Percentiles rank a stretch among this genome's conserved stretches.
Evolutionary conservation across 257 asterid species (phyloP).

Genomic region (Lithospermum erythrorhizon): DNA sequence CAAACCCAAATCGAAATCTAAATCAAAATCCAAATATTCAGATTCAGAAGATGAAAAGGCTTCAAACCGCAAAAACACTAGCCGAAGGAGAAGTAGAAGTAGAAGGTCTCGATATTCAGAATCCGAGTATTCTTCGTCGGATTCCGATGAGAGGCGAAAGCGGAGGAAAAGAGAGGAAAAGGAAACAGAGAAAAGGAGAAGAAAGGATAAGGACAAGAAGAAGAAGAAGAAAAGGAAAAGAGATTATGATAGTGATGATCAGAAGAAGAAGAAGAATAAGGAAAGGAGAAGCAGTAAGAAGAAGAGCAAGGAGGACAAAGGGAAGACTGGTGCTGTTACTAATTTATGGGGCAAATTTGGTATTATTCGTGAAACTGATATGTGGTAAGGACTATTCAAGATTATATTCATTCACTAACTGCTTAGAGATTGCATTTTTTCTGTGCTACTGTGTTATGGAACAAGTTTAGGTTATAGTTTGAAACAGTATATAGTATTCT

Average conservation of each 20-base stretch:
- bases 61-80: slow-evolving; percentile 17
- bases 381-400: slow-evolving; percentile 48
- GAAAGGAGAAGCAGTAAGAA: slow-evolving; percentile 24
- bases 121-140: slow-evolving; percentile 23
- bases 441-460: not conserved
- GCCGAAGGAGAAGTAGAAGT: slow-evolving; percentile 28
- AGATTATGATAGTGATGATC: slow-evolving; percentile 33
- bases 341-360: slow-evolving; percentile 92
- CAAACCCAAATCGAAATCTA: slow-evolving; percentile 23
- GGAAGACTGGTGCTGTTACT: slow-evolving; percentile 77
- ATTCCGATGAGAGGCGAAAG: slow-evolving; percentile 18
- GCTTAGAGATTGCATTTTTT: not conserved
- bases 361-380: slow-evolving; percentile 88
- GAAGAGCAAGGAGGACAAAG: slow-evolving; percentile 46
- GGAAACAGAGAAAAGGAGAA: slow-evolving; percentile 19
- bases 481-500: not conserved
- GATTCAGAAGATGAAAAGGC: slow-evolving; percentile 2
- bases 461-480: not conserved
- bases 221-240: slow-evolving; percentile 36
- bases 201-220: slow-evolving; percentile 15
- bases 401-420: no score
- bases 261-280: slow-evolving; percentile 33
- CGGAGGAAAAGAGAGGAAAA: slow-evolving; percentile 30
- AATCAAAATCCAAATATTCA: not conserved
- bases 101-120: slow-evolving; percentile 11